Conservation (phyloP, 305 asterid genomes). For the Striga hermonthica region DNA sequence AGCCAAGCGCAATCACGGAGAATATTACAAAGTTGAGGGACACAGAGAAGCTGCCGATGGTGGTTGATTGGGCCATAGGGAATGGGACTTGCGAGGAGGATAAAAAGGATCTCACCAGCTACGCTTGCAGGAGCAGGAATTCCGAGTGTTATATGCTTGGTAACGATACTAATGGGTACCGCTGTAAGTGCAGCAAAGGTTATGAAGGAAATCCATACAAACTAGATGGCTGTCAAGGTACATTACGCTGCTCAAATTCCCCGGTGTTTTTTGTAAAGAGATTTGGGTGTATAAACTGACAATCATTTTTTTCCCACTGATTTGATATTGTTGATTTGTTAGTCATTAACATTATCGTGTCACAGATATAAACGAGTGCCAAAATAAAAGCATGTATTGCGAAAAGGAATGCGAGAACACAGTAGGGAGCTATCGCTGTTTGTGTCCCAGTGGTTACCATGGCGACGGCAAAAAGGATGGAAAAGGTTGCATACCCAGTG, state of each 20-base stretch:
- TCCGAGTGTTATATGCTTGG: constrained; percentile 28
- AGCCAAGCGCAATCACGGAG: neutral
- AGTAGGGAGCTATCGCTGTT: constrained; percentile 20
- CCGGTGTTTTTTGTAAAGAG: no score
- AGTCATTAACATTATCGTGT: no score
- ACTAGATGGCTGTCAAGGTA: constrained; percentile 37
- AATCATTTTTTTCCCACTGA: no score
- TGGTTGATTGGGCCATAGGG: constrained; percentile 39
- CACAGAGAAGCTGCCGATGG: constrained; percentile 27
- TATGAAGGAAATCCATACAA: constrained; percentile 47
- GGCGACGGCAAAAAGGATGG: constrained; percentile 35
- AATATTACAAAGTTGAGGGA: constrained; percentile 7
- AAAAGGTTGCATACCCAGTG: constrained; percentile 30
- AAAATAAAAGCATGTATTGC: neutral
- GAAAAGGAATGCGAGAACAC: constrained; percentile 13
- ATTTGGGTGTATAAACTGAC: no score
- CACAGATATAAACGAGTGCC: constrained; percentile 36
- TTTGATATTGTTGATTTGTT: no score
- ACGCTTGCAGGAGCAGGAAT: constrained; percentile 31
- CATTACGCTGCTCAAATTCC: no score
- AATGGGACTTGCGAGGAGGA: no score
- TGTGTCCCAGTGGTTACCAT: constrained; percentile 31
- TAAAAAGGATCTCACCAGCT: no score
- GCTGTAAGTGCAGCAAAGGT: constrained; percentile 37
- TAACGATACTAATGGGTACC: constrained; percentile 38